Conservation (phyloP, 305 asterid genomes). For the Fraxinus latifolia region DNA sequence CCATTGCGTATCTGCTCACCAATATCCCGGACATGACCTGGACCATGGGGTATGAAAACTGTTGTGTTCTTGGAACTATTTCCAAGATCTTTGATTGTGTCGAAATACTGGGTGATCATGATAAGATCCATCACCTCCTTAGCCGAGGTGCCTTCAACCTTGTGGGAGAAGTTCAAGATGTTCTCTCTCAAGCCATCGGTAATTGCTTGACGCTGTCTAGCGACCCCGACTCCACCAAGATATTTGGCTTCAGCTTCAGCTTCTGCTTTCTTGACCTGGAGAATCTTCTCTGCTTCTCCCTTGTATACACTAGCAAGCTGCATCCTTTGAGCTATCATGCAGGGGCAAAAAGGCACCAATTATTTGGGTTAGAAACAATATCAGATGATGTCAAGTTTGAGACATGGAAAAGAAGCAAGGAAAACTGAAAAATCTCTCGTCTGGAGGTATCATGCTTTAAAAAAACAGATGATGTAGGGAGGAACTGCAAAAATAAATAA, state of each 20-base stretch:
- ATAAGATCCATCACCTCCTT: constrained; percentile 97
- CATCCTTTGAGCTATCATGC: constrained; percentile 79
- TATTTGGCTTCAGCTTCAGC: constrained; percentile 97
- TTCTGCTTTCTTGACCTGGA: constrained; percentile 84
- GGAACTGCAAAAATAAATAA: not conserved
- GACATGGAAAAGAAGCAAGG: not conserved
- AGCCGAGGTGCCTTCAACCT: constrained; percentile 75
- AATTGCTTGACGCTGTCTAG: constrained; percentile 92
- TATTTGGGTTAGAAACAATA: constrained; percentile 4
- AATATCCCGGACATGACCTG: constrained; percentile 90
- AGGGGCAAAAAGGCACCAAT: constrained; percentile 5
- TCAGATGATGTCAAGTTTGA: not conserved
- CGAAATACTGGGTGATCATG: constrained; percentile 91
- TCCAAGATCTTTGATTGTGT: constrained; percentile 93
- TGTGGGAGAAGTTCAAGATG: constrained; percentile 82
- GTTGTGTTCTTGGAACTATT: constrained; percentile 83
- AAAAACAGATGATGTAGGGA: not conserved
- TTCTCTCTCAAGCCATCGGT: constrained; percentile 92
- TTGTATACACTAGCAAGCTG: constrained; percentile 97
- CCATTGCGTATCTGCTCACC: constrained; percentile 89
- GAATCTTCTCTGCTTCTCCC: constrained; percentile 94
- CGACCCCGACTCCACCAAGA: constrained; percentile 96
- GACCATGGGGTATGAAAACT: constrained; percentile 87
- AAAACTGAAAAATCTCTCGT: not conserved
- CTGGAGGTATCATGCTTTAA: not conserved